Percentiles rank a stretch among this genome's conserved stretches.
Conservation (phyloP, 2,329 filamentous ascomycete genomes). For the Arthrobotrys sphaeroides region DNA sequence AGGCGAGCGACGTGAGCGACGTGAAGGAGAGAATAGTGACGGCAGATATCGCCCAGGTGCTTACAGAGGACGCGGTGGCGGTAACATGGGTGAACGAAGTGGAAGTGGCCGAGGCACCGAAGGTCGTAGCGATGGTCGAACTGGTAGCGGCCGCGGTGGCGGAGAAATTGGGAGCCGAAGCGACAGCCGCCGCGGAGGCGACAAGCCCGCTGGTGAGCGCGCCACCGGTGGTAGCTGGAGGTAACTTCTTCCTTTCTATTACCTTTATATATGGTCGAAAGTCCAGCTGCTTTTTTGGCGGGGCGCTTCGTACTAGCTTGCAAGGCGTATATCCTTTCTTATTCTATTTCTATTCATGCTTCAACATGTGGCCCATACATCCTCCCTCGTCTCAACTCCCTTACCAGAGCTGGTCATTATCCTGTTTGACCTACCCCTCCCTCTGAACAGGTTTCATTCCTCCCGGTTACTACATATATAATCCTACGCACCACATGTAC, state of each 20-base stretch:
- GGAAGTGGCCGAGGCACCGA: slow-evolving; percentile 26
- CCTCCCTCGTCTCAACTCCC: not conserved
- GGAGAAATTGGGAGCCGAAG: slow-evolving; percentile 28
- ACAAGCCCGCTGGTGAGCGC: slow-evolving; percentile 47
- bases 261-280: not conserved
- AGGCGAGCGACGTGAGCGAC: slow-evolving; percentile 31
- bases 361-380: slow-evolving; percentile 9
- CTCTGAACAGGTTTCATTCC: not conserved
- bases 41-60: slow-evolving; percentile 33
- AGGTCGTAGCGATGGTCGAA: slow-evolving; percentile 16
- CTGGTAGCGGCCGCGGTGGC: slow-evolving; percentile 34
- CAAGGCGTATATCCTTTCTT: slow-evolving; percentile 10
- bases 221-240: slow-evolving; percentile 44
- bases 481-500: slow-evolving; percentile 4
- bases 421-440: not conserved
- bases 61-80: slow-evolving; percentile 36
- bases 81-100: slow-evolving; percentile 43
- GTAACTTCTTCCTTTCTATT: slow-evolving; percentile 20
- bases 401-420: not conserved
- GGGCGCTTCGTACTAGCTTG: not conserved
- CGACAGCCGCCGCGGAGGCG: slow-evolving; percentile 41
- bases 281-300: not conserved
- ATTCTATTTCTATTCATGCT: slow-evolving; percentile 6
- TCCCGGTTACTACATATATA: not conserved
- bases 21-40: slow-evolving; percentile 22